These are phyloP conservation scores for Kwoniella botswanensis DNA, from an alignment of 768 basidiomycete species.

Conservation along the genomic window DNA sequence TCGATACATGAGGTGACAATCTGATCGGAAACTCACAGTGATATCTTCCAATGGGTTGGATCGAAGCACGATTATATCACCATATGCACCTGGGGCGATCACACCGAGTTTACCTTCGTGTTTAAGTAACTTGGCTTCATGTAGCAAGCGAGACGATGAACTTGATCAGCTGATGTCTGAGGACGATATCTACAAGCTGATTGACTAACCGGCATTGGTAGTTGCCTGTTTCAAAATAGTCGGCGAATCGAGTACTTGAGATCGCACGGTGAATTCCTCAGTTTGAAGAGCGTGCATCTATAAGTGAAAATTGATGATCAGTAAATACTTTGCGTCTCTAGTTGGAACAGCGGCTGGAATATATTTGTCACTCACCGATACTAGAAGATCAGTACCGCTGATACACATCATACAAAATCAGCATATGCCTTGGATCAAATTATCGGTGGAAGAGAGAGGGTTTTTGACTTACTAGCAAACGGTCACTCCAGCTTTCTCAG, in stretches of 20 bases:
- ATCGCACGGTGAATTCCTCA: slow-evolving; percentile 63
- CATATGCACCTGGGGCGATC: slow-evolving; percentile 59
- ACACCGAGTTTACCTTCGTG: slow-evolving; percentile 58
- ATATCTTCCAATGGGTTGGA: slow-evolving; percentile 62
- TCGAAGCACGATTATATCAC: slow-evolving; percentile 61
- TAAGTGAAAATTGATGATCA: neutral
- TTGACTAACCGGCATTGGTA: slow-evolving; percentile 55
- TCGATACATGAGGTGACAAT: no score
- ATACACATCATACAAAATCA: neutral
- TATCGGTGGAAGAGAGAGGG: neutral
- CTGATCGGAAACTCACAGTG: slow-evolving; percentile 23
- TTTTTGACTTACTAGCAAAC: slow-evolving; percentile 51
- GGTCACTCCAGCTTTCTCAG: slow-evolving; percentile 60
- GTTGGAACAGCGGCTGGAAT: no score
- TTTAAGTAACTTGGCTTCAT: slow-evolving; percentile 58
- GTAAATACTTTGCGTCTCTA: neutral
- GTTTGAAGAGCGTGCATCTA: slow-evolving; percentile 71
- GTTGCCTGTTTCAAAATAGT: slow-evolving; percentile 61
- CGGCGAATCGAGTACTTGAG: slow-evolving; percentile 57
- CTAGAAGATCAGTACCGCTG: slow-evolving; percentile 60
- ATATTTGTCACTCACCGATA: slow-evolving; percentile 46
- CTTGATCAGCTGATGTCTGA: neutral
- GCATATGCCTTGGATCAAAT: neutral
- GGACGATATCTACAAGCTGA: neutral
- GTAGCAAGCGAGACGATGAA: neutral